Evolutionary conservation across 306 rosid species (phyloP), one percentile per base, ranked within the genome.

Genomic region (Castanea mollissima): DNA sequence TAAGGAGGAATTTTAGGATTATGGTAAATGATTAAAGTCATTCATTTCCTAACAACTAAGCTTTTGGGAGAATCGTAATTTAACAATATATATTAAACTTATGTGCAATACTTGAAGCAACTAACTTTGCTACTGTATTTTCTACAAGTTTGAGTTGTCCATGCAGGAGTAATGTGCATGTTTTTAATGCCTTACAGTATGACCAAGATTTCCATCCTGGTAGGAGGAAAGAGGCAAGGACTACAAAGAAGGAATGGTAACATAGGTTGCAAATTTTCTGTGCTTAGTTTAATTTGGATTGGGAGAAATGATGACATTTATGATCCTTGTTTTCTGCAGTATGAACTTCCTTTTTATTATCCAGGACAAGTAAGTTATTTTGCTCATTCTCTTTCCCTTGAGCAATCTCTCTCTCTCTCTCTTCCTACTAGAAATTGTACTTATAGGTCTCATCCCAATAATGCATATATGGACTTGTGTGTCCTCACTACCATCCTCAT

Each of bases 221-320:
- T 35, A 88, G 99, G 84, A 91, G 99, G 91, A 94, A 92, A 90
- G 99, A 81, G 99, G 99, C 80, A 91, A 94, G 86, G 99, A 91
- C 81, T 94, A 94, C 87, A 89, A 91, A 86, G 97, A 91, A 31
- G 97, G 92, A 85, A 95, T 92, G 98, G 98, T 95, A 81, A 63
- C 87, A 76, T 75, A 27, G 58, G 51, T 56, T 31, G 69, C 27
- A 6, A 56, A 56, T 71, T 8, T 68, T 80, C 25, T 63, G 75
- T 79, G n/a, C 49, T 68, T 15, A 8, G n/a, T 70, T 9, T 21
- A 58, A 23, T n/a, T 4, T 67, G 78, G 67, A 18, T 74, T 59
- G 12, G 68, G 27, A 57, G 74, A 55, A 16, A n/a, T 62, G 21
- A 27, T 88, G 58, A 71, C 77, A 74, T 67, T 80, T 80, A 74